A percentile compares a stretch with the other conserved stretches of the same genome.
These are phyloP conservation scores for Skeletonema potamos DNA, from an alignment of 108 stramenopile genomes.

Conservation along the genomic window DNA sequence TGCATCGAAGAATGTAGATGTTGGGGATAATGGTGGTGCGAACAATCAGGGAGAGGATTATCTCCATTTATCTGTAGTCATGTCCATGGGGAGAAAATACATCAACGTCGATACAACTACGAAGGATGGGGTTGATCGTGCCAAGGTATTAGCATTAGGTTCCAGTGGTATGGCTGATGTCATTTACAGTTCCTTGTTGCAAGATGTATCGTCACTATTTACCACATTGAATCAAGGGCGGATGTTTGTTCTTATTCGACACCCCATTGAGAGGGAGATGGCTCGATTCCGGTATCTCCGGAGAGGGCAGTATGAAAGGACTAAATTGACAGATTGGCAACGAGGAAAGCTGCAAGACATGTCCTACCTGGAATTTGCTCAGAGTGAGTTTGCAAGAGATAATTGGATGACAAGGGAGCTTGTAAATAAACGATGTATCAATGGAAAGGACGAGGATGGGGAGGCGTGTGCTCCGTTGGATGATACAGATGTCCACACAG, in stretches of 20 bases:
- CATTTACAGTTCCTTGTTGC: conserved; percentile 52
- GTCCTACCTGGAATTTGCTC: conserved; percentile 33
- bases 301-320: conserved; percentile 23
- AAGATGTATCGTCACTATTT: conserved; percentile 53
- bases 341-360: conserved; percentile 3
- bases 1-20: not conserved
- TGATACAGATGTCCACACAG: conserved; percentile 15
- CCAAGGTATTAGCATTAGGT: conserved; percentile 54
- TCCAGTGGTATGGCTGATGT: conserved; percentile 51
- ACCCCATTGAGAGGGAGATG: conserved; percentile 59
- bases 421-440: conserved; percentile 37
- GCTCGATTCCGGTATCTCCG: conserved; percentile 56
- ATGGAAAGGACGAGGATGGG: conserved; percentile 20
- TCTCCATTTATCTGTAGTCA: not conserved
- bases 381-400: conserved; percentile 19
- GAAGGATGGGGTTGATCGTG: conserved; percentile 47
- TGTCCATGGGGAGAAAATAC: conserved; percentile 11
- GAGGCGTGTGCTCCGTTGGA: conserved; percentile 42
- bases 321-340: not conserved
- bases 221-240: conserved; percentile 47
- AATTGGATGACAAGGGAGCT: conserved; percentile 58
- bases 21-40: not conserved
- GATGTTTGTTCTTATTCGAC: conserved; percentile 54
- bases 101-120: conserved; percentile 61
- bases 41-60: not conserved